Percentiles rank a stretch among this genome's conserved stretches.
These are phyloP conservation scores for Rhizopogon roseolus DNA, from an alignment of 768 basidiomycete genomes.

Conservation along the genomic window DNA sequence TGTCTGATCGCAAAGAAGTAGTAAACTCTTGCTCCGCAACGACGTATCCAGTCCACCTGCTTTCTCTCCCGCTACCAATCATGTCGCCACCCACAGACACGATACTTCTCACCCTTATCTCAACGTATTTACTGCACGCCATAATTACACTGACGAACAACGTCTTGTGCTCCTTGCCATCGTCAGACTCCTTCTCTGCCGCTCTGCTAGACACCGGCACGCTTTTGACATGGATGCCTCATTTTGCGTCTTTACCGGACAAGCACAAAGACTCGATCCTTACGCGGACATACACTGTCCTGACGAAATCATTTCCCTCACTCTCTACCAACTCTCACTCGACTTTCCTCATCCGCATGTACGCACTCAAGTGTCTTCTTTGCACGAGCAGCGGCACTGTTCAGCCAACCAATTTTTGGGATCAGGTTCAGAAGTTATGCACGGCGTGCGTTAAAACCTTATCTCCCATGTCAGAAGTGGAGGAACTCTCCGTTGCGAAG, in stretches of 20 bases:
- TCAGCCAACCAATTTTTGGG: slow-evolving; percentile 61
- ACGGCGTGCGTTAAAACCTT: slow-evolving; percentile 23
- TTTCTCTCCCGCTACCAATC: slow-evolving; percentile 42
- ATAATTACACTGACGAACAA: slow-evolving; percentile 37
- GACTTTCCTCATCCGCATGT: slow-evolving; percentile 33
- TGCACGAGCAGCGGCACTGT: slow-evolving; percentile 43
- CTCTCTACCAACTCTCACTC: slow-evolving; percentile 26
- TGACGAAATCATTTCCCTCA: slow-evolving; percentile 31
- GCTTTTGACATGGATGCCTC: slow-evolving; percentile 51
- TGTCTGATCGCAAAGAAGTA: not conserved
- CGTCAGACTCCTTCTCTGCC: slow-evolving; percentile 18
- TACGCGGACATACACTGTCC: slow-evolving; percentile 52
- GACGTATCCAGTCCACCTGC: slow-evolving; percentile 17
- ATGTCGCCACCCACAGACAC: slow-evolving; percentile 23
- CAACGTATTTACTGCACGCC: slow-evolving; percentile 55
- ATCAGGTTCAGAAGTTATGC: slow-evolving; percentile 54
- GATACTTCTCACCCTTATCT: slow-evolving; percentile 46
- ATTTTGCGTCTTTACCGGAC: slow-evolving; percentile 35
- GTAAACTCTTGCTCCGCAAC: not conserved
- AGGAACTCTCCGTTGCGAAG: slow-evolving; percentile 16
- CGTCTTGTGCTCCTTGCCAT: slow-evolving; percentile 13
- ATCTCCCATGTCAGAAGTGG: slow-evolving; percentile 7
- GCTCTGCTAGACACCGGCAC: slow-evolving; percentile 28
- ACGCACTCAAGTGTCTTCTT: slow-evolving; percentile 43
- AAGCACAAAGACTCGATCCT: slow-evolving; percentile 57